A percentile compares a stretch with the other conserved stretches of the same genome.
These are phyloP conservation scores for Termitomyces sp. DNA, from an alignment of 768 basidiomycete genomes.

Conservation along the genomic window DNA sequence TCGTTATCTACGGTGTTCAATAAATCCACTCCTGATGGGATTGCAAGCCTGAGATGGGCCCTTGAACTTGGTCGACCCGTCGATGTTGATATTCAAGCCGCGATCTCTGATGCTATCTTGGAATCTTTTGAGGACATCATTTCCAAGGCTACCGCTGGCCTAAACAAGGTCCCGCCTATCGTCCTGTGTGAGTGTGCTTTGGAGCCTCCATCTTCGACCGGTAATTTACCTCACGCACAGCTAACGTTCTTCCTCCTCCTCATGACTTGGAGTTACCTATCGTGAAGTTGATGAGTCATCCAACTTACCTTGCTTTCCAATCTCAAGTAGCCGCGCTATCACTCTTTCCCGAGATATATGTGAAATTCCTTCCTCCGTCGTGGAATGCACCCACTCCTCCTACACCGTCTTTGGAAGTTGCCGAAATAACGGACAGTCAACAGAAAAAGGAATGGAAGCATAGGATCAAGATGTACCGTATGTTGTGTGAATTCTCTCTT, in stretches of 20 bases:
- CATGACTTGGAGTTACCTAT: slow-evolving; percentile 68
- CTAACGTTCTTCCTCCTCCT: slow-evolving; percentile 78
- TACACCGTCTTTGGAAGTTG: slow-evolving; percentile 34
- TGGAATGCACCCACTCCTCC: slow-evolving; percentile 65
- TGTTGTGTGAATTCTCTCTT: slow-evolving; percentile 30
- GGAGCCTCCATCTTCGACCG: slow-evolving; percentile 3
- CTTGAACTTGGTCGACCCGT: slow-evolving; percentile 59
- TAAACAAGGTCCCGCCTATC: slow-evolving; percentile 50
- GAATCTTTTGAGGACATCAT: slow-evolving; percentile 74
- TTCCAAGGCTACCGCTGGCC: slow-evolving; percentile 52
- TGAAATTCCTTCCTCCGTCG: slow-evolving; percentile 75
- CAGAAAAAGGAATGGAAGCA: slow-evolving; percentile 66
- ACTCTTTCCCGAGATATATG: slow-evolving; percentile 63
- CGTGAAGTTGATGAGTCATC: slow-evolving; percentile 77
- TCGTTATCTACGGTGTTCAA: slow-evolving; percentile 60
- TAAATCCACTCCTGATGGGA: slow-evolving; percentile 41
- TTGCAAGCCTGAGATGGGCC: slow-evolving; percentile 63
- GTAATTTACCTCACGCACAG: slow-evolving; percentile 32
- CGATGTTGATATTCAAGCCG: slow-evolving; percentile 65
- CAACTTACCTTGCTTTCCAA: slow-evolving; percentile 71
- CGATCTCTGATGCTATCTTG: slow-evolving; percentile 49
- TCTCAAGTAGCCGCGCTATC: slow-evolving; percentile 70
- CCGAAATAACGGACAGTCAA: slow-evolving; percentile 39
- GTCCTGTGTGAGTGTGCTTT: slow-evolving; percentile 55
- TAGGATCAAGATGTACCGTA: slow-evolving; percentile 83